These are phyloP conservation scores for Sugiyamaella smithiae DNA, from an alignment of 805 yeast species.

Conservation along the genomic window DNA sequence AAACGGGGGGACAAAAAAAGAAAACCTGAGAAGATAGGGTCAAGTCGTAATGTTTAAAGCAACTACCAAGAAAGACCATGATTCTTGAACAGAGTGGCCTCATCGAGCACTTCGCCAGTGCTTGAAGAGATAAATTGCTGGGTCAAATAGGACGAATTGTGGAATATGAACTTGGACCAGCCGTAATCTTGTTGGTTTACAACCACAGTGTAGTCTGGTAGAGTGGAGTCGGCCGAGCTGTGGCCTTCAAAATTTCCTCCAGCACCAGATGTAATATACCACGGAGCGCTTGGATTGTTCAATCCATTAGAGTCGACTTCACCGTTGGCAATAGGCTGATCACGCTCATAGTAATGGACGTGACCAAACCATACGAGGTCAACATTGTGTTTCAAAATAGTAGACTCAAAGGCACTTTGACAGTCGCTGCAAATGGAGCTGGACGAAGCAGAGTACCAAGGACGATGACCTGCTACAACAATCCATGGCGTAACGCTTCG, in stretches of 20 bases:
- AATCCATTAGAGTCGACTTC: slow-evolving; percentile 29
- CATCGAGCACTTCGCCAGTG: slow-evolving; percentile 27
- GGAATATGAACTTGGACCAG: slow-evolving; percentile 30
- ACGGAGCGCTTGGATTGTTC: slow-evolving; percentile 31
- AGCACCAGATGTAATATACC: slow-evolving; percentile 32
- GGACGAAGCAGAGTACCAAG: slow-evolving; percentile 27
- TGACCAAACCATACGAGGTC: slow-evolving; percentile 28
- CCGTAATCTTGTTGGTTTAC: slow-evolving; percentile 22
- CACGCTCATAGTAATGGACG: slow-evolving; percentile 26
- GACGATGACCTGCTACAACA: slow-evolving; percentile 30
- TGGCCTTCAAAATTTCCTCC: slow-evolving; percentile 33
- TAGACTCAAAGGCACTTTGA: slow-evolving; percentile 24
- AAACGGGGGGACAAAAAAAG: too few relatives aligned
- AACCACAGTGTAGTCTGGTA: slow-evolving; percentile 12
- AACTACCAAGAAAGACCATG: slow-evolving; percentile 12
- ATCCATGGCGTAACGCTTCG: slow-evolving; percentile 30
- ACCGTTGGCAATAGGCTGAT: slow-evolving; percentile 23
- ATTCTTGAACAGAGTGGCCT: slow-evolving; percentile 30
- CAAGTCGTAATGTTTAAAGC: background rate
- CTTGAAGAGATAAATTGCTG: slow-evolving; percentile 29
- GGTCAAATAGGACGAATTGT: slow-evolving; percentile 31
- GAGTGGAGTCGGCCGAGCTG: slow-evolving; percentile 11
- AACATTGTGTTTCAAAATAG: slow-evolving; percentile 22
- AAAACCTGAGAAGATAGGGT: too few relatives aligned
- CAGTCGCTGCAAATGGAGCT: slow-evolving; percentile 4